Percentiles rank a stretch among this genome's conserved stretches.
Conservation (phyloP, 257 asterid species). For the Solanum etuberosum region DNA sequence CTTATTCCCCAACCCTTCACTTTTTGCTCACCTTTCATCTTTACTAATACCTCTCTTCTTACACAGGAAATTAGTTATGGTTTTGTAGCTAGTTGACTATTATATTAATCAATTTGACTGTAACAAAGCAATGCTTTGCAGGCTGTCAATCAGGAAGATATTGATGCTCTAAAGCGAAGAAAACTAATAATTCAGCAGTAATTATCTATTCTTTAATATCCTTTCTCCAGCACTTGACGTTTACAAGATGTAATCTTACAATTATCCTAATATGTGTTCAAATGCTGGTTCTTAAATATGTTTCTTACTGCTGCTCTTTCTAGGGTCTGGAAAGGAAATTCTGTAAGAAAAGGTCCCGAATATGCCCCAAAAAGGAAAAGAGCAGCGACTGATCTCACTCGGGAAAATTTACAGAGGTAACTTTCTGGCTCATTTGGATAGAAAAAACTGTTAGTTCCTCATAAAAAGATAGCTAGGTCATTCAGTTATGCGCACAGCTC, state of each 20-base stretch:
- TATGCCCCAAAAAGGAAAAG: slow-evolving; percentile 91
- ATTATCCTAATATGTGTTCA: not conserved
- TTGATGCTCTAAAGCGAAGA: slow-evolving; percentile 72
- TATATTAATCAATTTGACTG: not conserved
- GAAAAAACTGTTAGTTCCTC: not conserved
- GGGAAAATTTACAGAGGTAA: slow-evolving; percentile 73
- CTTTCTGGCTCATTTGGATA: not conserved
- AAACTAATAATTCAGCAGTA: slow-evolving; percentile 75
- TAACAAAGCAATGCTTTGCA: slow-evolving; percentile 18
- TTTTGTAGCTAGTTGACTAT: not conserved
- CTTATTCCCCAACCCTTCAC: not conserved
- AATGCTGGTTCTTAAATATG: not conserved
- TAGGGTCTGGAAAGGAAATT: slow-evolving; percentile 86
- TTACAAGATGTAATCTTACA: not conserved
- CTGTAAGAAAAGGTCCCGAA: slow-evolving; percentile 73
- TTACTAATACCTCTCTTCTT: not conserved
- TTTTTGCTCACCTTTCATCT: not conserved
- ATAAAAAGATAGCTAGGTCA: not conserved
- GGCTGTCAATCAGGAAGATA: slow-evolving; percentile 53
- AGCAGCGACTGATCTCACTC: slow-evolving; percentile 83
- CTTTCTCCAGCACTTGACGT: not conserved
- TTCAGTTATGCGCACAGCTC: not conserved
- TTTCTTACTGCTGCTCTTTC: slow-evolving; percentile 8
- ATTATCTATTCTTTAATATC: slow-evolving; percentile 7
- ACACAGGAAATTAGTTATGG: not conserved